A percentile compares a stretch with the other conserved stretches of the same genome.
phyloP scores from a whole-genome alignment of 2,329 filamentous ascomycete species.

The Fusarium sp. region DNA sequence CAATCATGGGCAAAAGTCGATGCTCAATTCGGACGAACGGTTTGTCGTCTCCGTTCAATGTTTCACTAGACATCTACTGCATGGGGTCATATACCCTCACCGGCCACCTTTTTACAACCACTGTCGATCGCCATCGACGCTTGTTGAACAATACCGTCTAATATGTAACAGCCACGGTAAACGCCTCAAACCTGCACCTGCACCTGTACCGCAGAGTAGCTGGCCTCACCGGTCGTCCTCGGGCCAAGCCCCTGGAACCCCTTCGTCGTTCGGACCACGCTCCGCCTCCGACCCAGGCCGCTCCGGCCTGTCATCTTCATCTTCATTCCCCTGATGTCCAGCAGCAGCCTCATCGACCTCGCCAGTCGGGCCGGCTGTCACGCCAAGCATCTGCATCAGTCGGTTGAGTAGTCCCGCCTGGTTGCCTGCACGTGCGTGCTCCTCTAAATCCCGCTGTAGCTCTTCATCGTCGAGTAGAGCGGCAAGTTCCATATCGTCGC shows the following conservation, averaged over 20 bases:
- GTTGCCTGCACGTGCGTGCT: conserved; percentile 40
- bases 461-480: conserved; percentile 49
- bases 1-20: not conserved
- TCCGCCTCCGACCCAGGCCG: not conserved
- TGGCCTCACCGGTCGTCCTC: conserved; percentile 36
- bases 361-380: conserved; percentile 30
- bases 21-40: not conserved
- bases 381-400: conserved; percentile 29
- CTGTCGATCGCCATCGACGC: not conserved
- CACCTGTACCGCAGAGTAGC: conserved; percentile 1
- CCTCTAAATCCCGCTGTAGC: conserved; percentile 48
- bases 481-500: conserved; percentile 44
- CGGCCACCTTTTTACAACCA: not conserved
- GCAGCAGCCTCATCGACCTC: conserved; percentile 22
- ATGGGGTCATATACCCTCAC: not conserved
- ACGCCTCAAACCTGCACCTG: conserved; percentile 1
- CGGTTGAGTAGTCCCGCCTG: conserved; percentile 42
- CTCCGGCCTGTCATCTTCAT: conserved; percentile 7
- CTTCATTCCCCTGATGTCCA: conserved; percentile 16
- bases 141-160: not conserved
- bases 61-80: not conserved
- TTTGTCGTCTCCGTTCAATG: not conserved
- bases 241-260: conserved; percentile 52
- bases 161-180: not conserved
- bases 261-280: conserved; percentile 22